Percentiles rank a stretch among this genome's conserved stretches.
These are phyloP conservation scores for Vaccinium myrtillus DNA, from an alignment of 148 eudicot species.

Conservation along the genomic window DNA sequence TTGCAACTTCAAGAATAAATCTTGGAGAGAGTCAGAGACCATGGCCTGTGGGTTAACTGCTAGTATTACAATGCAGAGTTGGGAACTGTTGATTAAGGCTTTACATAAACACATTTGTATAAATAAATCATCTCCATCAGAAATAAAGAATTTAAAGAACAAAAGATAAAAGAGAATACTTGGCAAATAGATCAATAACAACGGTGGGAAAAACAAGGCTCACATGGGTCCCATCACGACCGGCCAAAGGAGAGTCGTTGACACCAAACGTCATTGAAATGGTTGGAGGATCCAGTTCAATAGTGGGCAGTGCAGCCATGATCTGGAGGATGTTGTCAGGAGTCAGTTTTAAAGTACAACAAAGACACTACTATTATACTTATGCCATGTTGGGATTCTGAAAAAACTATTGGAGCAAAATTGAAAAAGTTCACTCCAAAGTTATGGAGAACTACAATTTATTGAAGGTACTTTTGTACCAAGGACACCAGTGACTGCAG, in stretches of 20 bases:
- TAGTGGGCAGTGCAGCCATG: conserved; percentile 72
- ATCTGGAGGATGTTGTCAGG: conserved; percentile 42
- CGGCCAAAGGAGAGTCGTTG: conserved; percentile 97
- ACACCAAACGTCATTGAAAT: conserved; percentile 99
- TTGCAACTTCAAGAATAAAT: neutral
- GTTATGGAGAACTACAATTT: neutral
- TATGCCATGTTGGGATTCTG: neutral
- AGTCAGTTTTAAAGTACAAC: neutral
- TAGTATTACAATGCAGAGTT: neutral
- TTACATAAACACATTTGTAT: neutral
- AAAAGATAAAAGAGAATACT: neutral
- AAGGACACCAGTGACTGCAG: neutral
- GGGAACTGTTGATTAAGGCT: neutral
- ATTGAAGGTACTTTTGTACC: neutral
- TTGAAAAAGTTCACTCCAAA: neutral
- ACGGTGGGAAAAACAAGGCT: conserved; percentile 24
- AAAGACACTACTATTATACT: neutral
- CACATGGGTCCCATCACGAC: conserved; percentile 94
- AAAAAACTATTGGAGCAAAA: neutral
- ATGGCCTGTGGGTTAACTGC: neutral
- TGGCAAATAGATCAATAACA: neutral
- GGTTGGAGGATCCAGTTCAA: conserved; percentile 96
- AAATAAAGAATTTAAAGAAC: neutral
- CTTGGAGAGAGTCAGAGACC: neutral
- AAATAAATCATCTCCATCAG: neutral